A percentile compares a stretch with the other conserved stretches of the same genome.
These are phyloP conservation scores for Metschnikowia gelsemii DNA, from an alignment of 805 yeast species.

Conservation along the genomic window DNA sequence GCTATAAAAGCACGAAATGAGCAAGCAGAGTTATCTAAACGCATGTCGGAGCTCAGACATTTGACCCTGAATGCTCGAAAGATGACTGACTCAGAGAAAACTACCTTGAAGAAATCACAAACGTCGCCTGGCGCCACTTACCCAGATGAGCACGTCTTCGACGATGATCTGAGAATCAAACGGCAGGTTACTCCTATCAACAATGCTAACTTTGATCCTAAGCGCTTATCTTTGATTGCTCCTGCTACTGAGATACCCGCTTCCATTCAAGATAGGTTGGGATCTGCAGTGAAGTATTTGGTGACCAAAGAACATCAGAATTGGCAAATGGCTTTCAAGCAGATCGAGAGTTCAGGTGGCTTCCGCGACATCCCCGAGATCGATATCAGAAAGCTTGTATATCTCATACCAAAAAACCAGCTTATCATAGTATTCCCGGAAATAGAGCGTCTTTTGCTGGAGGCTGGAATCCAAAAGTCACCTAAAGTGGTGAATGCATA, in stretches of 20 bases:
- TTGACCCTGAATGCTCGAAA: conserved; percentile 24
- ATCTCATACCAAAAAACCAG: conserved; percentile 41
- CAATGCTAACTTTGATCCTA: conserved; percentile 14
- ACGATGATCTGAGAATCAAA: conserved; percentile 2
- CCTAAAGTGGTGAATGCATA: conserved; percentile 36
- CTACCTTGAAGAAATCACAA: conserved; percentile 22
- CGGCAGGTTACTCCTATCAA: conserved; percentile 4
- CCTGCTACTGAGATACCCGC: conserved; percentile 35
- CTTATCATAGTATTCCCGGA: conserved; percentile 31
- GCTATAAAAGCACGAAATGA: conserved; percentile 21
- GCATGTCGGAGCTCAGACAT: conserved; percentile 28
- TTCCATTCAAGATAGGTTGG: conserved; percentile 36
- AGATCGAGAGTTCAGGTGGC: conserved; percentile 37
- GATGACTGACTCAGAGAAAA: not conserved
- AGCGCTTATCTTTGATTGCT: conserved; percentile 16
- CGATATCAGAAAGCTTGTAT: conserved; percentile 39
- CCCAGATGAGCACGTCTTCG: not conserved
- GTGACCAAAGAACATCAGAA: conserved; percentile 40
- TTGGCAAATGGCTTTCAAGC: conserved; percentile 49
- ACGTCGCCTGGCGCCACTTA: conserved; percentile 8
- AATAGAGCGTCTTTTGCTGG: conserved; percentile 28
- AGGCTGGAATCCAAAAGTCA: conserved; percentile 32
- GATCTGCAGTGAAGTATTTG: conserved; percentile 40
- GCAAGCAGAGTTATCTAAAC: conserved; percentile 25
- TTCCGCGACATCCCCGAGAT: conserved; percentile 28